Evolutionary conservation across 257 asterid genomes (phyloP), one percentile per base, ranked within the genome.

Genomic region (Solanum ossicruentum): DNA sequence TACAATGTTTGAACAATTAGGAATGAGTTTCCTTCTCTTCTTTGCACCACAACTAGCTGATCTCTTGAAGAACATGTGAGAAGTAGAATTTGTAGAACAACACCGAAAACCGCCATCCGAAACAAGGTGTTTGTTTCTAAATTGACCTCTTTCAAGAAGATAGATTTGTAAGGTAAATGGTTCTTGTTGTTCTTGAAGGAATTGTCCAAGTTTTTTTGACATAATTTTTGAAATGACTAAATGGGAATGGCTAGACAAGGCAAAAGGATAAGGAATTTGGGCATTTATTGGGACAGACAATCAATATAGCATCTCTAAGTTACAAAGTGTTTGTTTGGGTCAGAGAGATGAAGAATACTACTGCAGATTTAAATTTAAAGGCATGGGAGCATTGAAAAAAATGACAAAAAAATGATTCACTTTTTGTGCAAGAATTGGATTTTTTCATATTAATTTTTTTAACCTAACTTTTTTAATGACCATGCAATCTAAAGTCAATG

Each of bases 181-280:
- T 71, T 93, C 95, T 89, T 93, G 98, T 17, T 92, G 87, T 88
- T 95, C 97, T n/a, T 86, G 90, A 66, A 95, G 98, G 80, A 91
- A 89, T 8, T 93, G 91, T 72, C 84, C 90, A 9, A 93, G 91
- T 72, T 47, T 65, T 63, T 83, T 85, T n/a, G 87, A 70, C 84
- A 84, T 84, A 36, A 49, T 23, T 49, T 45, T 45, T 21, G 54
- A 47, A 81, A 21, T 63, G 36, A 36, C 84, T 55, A 11, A 81
- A 21, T 18, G 75, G 9, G 60, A 83, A 47, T 45, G 69, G 65
- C 17, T 51, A 47, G 58, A 45, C 49, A 83, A 6, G 6, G 51
- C 56, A 39, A 49, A 61, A 61, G 82, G 82, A 9, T 77, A 77
- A 51, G 26, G 63, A 77, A 77, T 77, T 77, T 77, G 26, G 81